Base-by-base conservation (phyloP, 257 asterid genomes). In the Ilex asprella region DNA sequence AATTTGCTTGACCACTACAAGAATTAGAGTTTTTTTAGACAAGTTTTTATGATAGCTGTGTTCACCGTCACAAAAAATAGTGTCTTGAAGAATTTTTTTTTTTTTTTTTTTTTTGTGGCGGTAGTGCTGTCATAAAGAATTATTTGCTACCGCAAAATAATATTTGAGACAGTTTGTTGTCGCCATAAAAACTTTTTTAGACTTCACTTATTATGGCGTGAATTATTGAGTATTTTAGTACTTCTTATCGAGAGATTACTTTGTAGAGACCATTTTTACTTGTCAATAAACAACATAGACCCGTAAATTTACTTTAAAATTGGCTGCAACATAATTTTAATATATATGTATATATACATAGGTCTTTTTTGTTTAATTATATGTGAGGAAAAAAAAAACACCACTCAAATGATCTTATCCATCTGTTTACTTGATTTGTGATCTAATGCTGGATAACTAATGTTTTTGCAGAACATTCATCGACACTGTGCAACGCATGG, bases 401-500 rank as follows among this genome's bases (percentile, higher is more conserved):
- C 27, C 11, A 56, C 15, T 43, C 27, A 50, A 12, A 8, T 60
- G 31, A 11, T n/a, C 27, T 27, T 30, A 58, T 7, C n/a, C 2
- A 35, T 59, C 15, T 55, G n/a, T 49, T 65, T 14, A 12, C 10
- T 39, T 63, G 29, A 12, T 31, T 39, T 4, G 3, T 15, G 52
- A n/a, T n/a, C n/a, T n/a, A n/a, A n/a, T n/a, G n/a, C n/a, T n/a
- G n/a, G n/a, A n/a, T n/a, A n/a, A n/a, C n/a, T 58, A 30, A 1
- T 61, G 27, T 39, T 46, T 69, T 74, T 67, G 73, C 86, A 85
- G 89, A 39, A 70, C 57, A 41, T 85, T 85, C 68, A 67, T 76
- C 13, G 82, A 73, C 62, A 70, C 82, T 1, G 93, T 76, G 73
- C 82, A 69, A 21, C 75, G 85, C n/a, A 68, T 85, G 64, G 80